phyloP scores from a whole-genome alignment of 352 stramenopile genomes.

The Aphanomyces invadans region DNA sequence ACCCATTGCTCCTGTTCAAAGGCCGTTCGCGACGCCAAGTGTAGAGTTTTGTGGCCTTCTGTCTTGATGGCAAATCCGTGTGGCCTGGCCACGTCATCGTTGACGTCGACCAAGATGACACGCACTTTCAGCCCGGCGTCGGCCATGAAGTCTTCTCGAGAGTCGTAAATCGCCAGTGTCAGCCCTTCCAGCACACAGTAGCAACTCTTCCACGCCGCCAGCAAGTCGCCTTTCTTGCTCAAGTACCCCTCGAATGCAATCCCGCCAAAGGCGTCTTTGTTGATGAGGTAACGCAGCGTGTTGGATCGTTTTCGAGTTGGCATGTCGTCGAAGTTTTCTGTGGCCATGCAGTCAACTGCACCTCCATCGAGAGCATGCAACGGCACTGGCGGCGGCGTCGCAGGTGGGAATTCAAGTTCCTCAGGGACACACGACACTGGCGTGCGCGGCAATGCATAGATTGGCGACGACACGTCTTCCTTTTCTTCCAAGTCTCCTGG shows the following conservation, averaged over 20 bases:
- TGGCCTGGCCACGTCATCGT: constrained; percentile 62
- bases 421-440: neutral
- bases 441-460: neutral
- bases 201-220: constrained; percentile 56
- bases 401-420: neutral
- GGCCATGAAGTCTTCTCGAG: constrained; percentile 72
- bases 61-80: constrained; percentile 62
- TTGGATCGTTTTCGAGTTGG: constrained; percentile 17
- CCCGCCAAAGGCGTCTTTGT: constrained; percentile 25
- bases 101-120: constrained; percentile 54
- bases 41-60: constrained; percentile 56
- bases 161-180: constrained; percentile 70
- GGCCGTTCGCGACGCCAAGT: constrained; percentile 61
- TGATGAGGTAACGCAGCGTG: constrained; percentile 18
- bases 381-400: neutral
- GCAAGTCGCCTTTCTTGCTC: constrained; percentile 74
- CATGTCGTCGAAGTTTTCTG: neutral
- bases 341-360: neutral
- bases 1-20: constrained; percentile 83
- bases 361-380: neutral
- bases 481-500: neutral
- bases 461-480: neutral
- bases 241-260: constrained; percentile 81
- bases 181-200: constrained; percentile 78
- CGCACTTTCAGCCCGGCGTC: constrained; percentile 70